Evolutionary conservation across 768 basidiomycete genomes (phyloP), one percentile per base, ranked within the genome.

Genomic region (Agaricus subrufescens): DNA sequence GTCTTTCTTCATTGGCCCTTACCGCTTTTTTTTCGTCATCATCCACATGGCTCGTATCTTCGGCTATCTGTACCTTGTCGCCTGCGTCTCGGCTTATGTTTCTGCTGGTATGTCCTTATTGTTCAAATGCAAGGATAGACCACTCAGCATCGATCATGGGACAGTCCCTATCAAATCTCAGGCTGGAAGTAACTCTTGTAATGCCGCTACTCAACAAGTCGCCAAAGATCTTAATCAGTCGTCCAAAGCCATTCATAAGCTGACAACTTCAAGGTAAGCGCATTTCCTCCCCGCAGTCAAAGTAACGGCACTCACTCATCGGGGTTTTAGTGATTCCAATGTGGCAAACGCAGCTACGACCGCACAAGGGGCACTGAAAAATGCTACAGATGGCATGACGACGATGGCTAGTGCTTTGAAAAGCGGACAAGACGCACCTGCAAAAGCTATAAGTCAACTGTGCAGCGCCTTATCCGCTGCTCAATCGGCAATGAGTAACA

Each of bases 121-220:
- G 34, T 12, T 34, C 12, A 23, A 34, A 38, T 3, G 25, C 27
- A 15, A 8, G 34, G 23, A 7, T 26, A 31, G 27, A 19, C 3
- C 19, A 4, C 9, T 48, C 34, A 45, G 38, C 44, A 4, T 27
- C 3, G 23, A 12, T 15, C 19, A 11, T 43, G 31, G 44, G 43
- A 50, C 29, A 56, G 55, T 47, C 34, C 55, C 55, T 19, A 30
- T 56, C 43, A 48, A 56, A 25, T 23, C 57, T 56, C 46, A 52
- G 46, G 42, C 57, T 25, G 57, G 57, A 23, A 57, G 52, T 30
- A 30, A 53, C 25, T 34, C 49, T 12, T 68, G 69, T 56, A 67
- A 65, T 46, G 54, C 63, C 19, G 63, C 66, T 40, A 66, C 66
- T 26, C 50, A 63, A 27, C 62, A 65, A 34, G 67, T 63, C 27